Evolutionary conservation across 176 grass and related monocot genomes (phyloP).

Genomic region (Triticum dicoccoides): DNA sequence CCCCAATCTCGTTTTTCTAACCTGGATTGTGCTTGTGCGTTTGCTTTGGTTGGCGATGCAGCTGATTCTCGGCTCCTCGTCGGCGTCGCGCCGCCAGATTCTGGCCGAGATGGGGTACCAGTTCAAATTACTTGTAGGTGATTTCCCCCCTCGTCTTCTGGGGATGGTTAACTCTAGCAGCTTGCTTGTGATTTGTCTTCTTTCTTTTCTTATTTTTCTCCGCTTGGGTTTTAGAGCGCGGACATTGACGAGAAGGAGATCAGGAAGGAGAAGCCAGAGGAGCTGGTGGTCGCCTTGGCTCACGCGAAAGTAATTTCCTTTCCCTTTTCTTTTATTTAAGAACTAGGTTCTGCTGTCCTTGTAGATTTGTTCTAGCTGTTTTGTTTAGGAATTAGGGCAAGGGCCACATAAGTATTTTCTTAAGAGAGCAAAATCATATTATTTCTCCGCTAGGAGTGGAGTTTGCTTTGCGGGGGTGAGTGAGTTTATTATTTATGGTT

Average conservation of each 20-base stretch:
- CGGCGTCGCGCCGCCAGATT: slow-evolving; percentile 78
- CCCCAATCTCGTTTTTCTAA: not conserved
- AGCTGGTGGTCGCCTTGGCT: slow-evolving; percentile 76
- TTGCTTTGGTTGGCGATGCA: slow-evolving; percentile 28
- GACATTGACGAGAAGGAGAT: slow-evolving; percentile 92
- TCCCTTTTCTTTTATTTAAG: not conserved
- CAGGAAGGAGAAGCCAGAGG: slow-evolving; percentile 76
- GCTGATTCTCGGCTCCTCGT: slow-evolving; percentile 89
- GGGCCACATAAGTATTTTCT: not conserved
- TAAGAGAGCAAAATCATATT: not conserved
- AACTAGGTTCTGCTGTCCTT: not conserved
- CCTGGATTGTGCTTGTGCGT: not conserved
- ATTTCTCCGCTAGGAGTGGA: not conserved
- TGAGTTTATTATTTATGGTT: not conserved
- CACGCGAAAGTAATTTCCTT: slow-evolving; percentile 71
- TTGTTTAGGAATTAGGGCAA: not conserved
- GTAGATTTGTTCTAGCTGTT: not conserved
- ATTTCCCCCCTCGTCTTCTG: not conserved
- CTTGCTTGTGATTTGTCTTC: not conserved
- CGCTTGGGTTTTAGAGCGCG: slow-evolving; percentile 47
- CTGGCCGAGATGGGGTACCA: slow-evolving; percentile 92
- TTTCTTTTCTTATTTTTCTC: not conserved
- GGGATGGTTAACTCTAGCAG: not conserved
- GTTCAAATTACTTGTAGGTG: slow-evolving; percentile 68
- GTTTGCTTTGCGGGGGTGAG: not conserved